Base-by-base conservation (phyloP, 257 asterid species). In the Cruciata laevipes region DNA sequence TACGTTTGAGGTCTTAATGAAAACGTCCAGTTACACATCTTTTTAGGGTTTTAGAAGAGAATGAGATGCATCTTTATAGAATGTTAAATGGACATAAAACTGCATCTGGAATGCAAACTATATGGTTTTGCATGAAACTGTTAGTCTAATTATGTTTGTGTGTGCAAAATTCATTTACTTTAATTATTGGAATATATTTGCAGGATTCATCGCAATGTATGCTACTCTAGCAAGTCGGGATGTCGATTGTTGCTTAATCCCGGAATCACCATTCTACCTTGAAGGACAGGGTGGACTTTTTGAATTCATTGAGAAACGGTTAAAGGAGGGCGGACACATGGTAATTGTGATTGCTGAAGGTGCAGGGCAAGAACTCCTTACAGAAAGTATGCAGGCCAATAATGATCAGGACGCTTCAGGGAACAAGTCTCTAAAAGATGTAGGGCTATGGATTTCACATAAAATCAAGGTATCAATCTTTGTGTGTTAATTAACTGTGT, bases 141-240 rank as follows among this genome's bases (percentile, higher is more conserved):
- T 17, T 20, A 18, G 35, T 70, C 44, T 17, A 7, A 16, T 31
- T 57, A 6, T 57, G 31, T 57, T 7, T 57, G 9, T 25, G 32
- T n/a, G 24, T 56, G n/a, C 9, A 24, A 42, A 13, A 42, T 12
- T 24, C 25, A 25, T 24, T 0, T 25, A 11, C 5, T 25, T 25
- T 10, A 20, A 7, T 55, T 64, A 14, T 40, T 27, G 66, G 63
- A 68, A 60, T 52, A 58, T 59, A 49, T 69, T 38, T 82, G 83
- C 83, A 89, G 96, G 98, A 65, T 91, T 91, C 73, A 91, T 91
- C 52, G 96, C 98, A 75, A 89, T 89, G 95, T 78, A 89, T 82
- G 96, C 98, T 74, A 91, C 98, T 76, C 87, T 91, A 69, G 98
- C 96, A 24, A 89, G 95, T 78, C 90, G 98, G 81, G 98, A 91